phyloP scores from a whole-genome alignment of 345 rosid species.

The Eucalyptus victrix region DNA sequence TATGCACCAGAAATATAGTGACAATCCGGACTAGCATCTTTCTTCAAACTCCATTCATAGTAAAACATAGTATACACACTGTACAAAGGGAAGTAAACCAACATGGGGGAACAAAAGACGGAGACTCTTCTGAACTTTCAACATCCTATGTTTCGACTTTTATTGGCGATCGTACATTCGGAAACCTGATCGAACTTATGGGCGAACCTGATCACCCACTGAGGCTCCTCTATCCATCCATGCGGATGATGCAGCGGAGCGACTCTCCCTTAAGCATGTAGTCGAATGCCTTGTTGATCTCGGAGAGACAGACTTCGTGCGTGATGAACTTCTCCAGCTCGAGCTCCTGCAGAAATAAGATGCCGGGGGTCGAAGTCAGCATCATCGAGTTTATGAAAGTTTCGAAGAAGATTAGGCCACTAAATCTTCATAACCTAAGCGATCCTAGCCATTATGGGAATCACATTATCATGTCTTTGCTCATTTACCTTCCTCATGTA shows the following conservation, averaged over 20 bases:
- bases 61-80: not conserved
- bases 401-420: not conserved
- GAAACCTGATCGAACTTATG: not conserved
- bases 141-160: not conserved
- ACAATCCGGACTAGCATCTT: not conserved
- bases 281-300: constrained; percentile 46
- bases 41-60: not conserved
- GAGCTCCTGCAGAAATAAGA: constrained; percentile 14
- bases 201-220: rapidly evolving
- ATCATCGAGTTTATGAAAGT: not conserved
- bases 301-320: constrained; percentile 28
- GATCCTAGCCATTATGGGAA: not conserved
- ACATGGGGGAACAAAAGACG: not conserved
- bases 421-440: not conserved
- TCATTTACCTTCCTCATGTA: constrained; percentile 21
- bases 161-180: not conserved
- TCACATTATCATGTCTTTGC: not conserved
- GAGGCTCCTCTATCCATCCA: constrained; percentile 6
- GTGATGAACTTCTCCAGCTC: constrained; percentile 40
- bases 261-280: constrained; percentile 34
- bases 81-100: not conserved
- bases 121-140: not conserved
- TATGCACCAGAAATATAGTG: not conserved
- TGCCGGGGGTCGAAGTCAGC: not conserved
- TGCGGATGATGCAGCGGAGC: constrained; percentile 27